Conservation (phyloP, 257 asterid species). For the Voacanga thouarsii region DNA sequence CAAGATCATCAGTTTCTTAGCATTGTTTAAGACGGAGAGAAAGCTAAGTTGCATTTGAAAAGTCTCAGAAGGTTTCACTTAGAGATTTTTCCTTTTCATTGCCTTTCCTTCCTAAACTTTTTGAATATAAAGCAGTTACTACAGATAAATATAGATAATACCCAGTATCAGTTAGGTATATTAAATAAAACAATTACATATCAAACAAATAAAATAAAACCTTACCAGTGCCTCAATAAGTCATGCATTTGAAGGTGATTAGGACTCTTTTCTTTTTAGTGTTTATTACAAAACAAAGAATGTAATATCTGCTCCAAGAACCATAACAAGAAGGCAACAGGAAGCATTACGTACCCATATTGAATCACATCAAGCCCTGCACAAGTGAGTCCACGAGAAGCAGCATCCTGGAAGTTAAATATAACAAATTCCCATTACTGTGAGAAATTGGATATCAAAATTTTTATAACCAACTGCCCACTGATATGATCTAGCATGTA, state of each 20-base stretch:
- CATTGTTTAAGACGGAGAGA: not conserved
- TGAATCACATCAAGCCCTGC: conserved; percentile 83
- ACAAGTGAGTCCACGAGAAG: conserved; percentile 76
- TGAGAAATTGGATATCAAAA: not conserved
- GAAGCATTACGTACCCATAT: conserved; percentile 66
- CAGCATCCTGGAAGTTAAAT: conserved; percentile 74
- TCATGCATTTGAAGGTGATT: not conserved
- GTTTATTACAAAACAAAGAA: not conserved
- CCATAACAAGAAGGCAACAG: not conserved
- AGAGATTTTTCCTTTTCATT: not conserved
- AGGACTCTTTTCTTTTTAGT: not conserved
- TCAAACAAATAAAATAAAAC: not conserved
- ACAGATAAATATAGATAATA: not conserved
- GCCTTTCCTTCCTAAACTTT: not conserved
- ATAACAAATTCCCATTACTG: conserved; percentile 18
- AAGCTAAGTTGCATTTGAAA: not conserved
- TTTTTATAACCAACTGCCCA: not conserved
- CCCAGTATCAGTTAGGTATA: not conserved
- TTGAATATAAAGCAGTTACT: not conserved
- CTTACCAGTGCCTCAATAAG: not conserved
- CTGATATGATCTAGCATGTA: not conserved
- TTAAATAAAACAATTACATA: not conserved
- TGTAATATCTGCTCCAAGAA: conserved; percentile 7
- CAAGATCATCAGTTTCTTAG: too few relatives aligned
- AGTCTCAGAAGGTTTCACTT: not conserved